These are phyloP conservation scores for Rhodosorus marinus DNA, from an alignment of 23 red algal species.

Conservation along the genomic window DNA sequence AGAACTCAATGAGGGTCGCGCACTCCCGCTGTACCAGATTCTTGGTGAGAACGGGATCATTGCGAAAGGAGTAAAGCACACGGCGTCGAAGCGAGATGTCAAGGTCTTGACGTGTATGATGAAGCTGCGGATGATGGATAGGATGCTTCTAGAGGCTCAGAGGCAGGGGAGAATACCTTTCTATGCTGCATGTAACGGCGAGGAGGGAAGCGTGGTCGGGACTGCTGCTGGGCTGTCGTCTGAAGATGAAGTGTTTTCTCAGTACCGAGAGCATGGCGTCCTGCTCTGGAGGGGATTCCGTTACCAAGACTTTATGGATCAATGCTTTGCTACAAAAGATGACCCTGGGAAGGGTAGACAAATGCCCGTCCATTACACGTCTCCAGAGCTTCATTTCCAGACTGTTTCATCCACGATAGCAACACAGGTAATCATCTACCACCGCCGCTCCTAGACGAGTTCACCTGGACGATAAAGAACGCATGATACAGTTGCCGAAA, in stretches of 20 bases:
- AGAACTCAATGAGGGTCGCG: too few species aligned
- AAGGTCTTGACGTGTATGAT: neutral
- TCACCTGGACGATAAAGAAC: too few species aligned
- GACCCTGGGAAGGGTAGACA: neutral
- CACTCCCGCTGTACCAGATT: too few species aligned
- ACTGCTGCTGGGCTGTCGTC: neutral
- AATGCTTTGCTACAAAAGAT: neutral
- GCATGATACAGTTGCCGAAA: too few species aligned
- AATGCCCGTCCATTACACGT: constrained; percentile 1
- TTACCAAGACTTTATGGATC: neutral
- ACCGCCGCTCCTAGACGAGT: too few species aligned
- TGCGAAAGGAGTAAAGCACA: too few species aligned
- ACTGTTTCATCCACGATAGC: constrained; percentile 1
- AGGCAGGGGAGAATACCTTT: neutral
- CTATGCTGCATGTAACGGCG: neutral
- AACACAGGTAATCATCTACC: neutral
- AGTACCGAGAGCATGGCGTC: constrained; percentile 1
- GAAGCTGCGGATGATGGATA: neutral
- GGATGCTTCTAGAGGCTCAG: neutral
- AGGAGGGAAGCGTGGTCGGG: neutral
- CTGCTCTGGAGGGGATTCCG: neutral
- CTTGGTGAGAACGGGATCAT: too few species aligned
- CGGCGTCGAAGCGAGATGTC: too few species aligned
- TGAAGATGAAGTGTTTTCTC: neutral
- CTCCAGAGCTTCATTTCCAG: neutral